Percentiles rank a stretch among this genome's conserved stretches.
Conservation (phyloP, 352 stramenopile genomes). For the Phytophthora boehmeriae region DNA sequence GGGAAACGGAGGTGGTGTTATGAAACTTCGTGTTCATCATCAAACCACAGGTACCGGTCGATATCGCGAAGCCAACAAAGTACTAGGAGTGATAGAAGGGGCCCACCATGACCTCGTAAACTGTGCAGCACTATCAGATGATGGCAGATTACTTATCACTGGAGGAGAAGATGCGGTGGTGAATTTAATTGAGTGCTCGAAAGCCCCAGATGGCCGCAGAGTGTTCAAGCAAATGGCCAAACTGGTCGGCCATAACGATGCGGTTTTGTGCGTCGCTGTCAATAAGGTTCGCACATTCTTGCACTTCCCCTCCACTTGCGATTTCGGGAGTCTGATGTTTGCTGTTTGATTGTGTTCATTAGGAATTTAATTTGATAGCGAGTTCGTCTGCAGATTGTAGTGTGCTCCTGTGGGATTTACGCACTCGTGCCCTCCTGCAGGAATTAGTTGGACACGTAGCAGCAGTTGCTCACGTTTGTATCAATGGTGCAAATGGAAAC, state of each 20-base stretch:
- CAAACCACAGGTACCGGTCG: slow-evolving; percentile 31
- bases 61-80: slow-evolving; percentile 68
- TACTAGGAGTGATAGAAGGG: slow-evolving; percentile 70
- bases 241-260: slow-evolving; percentile 69
- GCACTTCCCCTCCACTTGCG: neutral
- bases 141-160: slow-evolving; percentile 62
- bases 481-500: slow-evolving; percentile 76
- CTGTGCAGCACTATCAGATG: slow-evolving; percentile 64
- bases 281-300: slow-evolving; percentile 46
- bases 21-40: slow-evolving; percentile 69
- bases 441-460: slow-evolving; percentile 61
- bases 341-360: neutral
- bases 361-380: slow-evolving; percentile 73
- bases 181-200: slow-evolving; percentile 74
- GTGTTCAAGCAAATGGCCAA: slow-evolving; percentile 75
- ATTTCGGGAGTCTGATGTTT: neutral
- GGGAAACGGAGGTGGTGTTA: slow-evolving; percentile 49
- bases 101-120: slow-evolving; percentile 61
- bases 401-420: slow-evolving; percentile 76
- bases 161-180: slow-evolving; percentile 74
- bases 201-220: slow-evolving; percentile 51
- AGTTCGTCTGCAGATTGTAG: slow-evolving; percentile 62
- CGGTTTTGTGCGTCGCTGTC: slow-evolving; percentile 67
- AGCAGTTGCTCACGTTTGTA: slow-evolving; percentile 57
- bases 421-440: slow-evolving; percentile 58